A percentile compares a stretch with the other conserved stretches of the same genome.
Evolutionary conservation across 2,329 filamentous ascomycete genomes (phyloP).

Genomic region (Pseudogymnoascus sp.): DNA sequence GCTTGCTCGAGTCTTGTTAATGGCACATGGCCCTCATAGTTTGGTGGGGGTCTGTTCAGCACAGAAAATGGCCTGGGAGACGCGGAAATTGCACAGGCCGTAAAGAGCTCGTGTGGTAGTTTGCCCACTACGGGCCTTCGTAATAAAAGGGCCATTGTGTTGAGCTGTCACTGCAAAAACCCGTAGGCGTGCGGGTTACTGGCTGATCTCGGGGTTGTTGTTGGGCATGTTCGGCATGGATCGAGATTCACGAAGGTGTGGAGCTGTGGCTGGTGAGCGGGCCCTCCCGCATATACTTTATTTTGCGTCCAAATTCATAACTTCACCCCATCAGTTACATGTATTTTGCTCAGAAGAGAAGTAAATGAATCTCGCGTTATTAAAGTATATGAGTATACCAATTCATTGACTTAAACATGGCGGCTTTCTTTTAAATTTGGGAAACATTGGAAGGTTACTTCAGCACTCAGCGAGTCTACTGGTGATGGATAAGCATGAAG

Average conservation of each 20-base stretch:
- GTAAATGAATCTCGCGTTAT: neutral
- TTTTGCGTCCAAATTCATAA: neutral
- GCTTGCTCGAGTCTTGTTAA: constrained; percentile 69
- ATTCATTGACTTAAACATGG: neutral
- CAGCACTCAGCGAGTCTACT: neutral
- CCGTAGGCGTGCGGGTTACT: neutral
- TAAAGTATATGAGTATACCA: neutral
- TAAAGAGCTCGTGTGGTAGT: constrained; percentile 22
- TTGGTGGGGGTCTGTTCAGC: constrained; percentile 74
- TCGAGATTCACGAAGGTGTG: neutral
- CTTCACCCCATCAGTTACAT: neutral
- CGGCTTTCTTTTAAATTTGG: neutral
- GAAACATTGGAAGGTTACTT: neutral
- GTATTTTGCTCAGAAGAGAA: neutral
- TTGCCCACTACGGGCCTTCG: constrained; percentile 14
- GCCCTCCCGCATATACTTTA: constrained; percentile 7
- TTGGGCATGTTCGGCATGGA: neutral
- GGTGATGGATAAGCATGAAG: constrained; percentile 31
- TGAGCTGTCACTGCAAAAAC: neutral
- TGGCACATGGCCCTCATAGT: constrained; percentile 88
- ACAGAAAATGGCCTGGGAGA: constrained; percentile 57
- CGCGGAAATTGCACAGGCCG: constrained; percentile 20
- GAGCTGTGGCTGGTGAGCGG: constrained; percentile 8
- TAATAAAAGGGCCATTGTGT: constrained; percentile 21
- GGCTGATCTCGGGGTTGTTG: neutral